phyloP scores from a whole-genome alignment of 1,284 basidiomycete species.

The Coniophora puteana region DNA sequence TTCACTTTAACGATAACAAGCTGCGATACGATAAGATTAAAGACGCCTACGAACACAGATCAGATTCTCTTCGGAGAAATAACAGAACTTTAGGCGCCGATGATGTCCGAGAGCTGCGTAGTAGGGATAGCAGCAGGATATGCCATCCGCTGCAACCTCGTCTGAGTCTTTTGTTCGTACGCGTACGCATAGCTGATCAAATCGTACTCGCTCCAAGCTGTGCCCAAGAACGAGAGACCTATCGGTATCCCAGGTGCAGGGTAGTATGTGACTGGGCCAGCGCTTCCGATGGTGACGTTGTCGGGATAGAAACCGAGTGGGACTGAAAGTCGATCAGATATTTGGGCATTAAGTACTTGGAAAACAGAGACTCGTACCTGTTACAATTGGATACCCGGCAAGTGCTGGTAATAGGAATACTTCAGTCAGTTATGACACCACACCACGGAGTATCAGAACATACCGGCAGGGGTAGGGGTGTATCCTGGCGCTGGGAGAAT shows the following conservation, averaged over 20 bases:
- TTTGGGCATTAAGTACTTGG: background rate
- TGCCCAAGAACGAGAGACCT: constrained; percentile 61
- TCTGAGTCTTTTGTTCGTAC: constrained; percentile 63
- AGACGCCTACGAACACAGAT: too few relatives aligned
- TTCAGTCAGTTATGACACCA: background rate
- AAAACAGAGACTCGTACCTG: constrained; percentile 33
- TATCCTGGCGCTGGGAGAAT: constrained; percentile 51
- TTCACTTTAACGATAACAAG: too few relatives aligned
- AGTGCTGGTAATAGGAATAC: constrained; percentile 35
- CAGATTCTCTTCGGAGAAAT: too few relatives aligned
- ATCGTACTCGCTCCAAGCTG: constrained; percentile 58
- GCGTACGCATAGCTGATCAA: constrained; percentile 60
- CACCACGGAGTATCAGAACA: constrained; percentile 11
- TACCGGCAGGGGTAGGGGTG: constrained; percentile 39
- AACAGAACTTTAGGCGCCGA: too few relatives aligned
- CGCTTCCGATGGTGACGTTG: constrained; percentile 36
- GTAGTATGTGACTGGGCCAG: constrained; percentile 42
- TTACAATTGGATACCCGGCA: constrained; percentile 58
- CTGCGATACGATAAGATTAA: too few relatives aligned
- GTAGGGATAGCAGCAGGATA: constrained; percentile 55
- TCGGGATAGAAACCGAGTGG: constrained; percentile 61
- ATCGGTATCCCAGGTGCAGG: constrained; percentile 60
- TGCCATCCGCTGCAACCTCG: constrained; percentile 46
- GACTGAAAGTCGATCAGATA: constrained; percentile 28
- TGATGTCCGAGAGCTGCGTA: constrained; percentile 54